Evolutionary conservation across 495 filamentous ascomycete species (phyloP), one percentile per base, ranked within the genome.

Genomic region (Monascus purpureus): DNA sequence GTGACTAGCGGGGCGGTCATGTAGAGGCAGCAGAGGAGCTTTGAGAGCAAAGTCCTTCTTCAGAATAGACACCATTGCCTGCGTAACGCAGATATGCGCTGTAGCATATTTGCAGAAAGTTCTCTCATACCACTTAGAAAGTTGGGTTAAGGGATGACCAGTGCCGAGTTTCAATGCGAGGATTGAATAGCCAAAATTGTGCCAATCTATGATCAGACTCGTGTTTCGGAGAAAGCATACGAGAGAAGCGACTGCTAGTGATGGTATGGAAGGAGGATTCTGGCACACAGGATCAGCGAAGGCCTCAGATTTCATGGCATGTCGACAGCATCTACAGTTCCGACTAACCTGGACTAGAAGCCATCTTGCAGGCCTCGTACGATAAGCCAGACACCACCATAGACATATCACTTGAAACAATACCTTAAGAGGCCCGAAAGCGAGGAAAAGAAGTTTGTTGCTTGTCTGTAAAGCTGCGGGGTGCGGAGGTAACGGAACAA

Each of bases 171-270:
- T 71, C 47, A 82, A 43, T 42, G 81, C 74, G 3, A 99, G 74
- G 36, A 96, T 88, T n/a, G 81, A 87, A 66, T 83, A 94, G 39
- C 90, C 88, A 54, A 94, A 94, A 53, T 99, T 99, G 61, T 99
- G 90, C 90, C 90, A 99, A 57, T 99, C 90, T 35, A 96, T 84
- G 22, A 95, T 66, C 2, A 95, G 71, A 35, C 67, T 68, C 15
- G 81, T 88, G 37, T 82, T 75, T 25, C 92, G 81, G 32, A 93
- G 58, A 45, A 72, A 73, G 47, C 80, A 85, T 30, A 81, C 60
- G 7, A 85, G 33, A 8, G 73, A 61, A 2, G 86, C 75, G 29
- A 96, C 60, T 16, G 73, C 67, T 3, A 99, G 67, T 1, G 84
- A 90, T 3, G 90, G 90, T 41, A 99, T 94, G 1, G 87, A 86